phyloP scores from a whole-genome alignment of 2,329 filamentous ascomycete species.

The Talaromyces sp. region DNA sequence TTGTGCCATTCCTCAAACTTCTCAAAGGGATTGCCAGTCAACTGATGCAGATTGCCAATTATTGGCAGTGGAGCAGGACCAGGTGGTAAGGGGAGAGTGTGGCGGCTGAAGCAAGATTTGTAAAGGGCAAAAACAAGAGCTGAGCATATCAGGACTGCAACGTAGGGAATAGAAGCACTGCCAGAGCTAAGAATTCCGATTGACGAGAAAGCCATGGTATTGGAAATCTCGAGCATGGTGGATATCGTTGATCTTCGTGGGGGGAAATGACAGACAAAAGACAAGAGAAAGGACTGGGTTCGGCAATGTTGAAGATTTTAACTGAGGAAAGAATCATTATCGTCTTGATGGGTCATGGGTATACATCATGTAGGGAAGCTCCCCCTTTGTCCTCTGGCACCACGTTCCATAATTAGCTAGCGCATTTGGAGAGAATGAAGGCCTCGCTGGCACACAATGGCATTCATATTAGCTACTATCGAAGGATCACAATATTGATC shows the following conservation, averaged over 20 bases:
- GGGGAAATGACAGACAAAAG: too few relatives aligned
- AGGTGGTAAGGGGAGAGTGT: slow-evolving; percentile 14
- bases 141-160: background rate
- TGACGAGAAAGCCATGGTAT: background rate
- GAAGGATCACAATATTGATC: too few relatives aligned
- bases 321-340: too few relatives aligned
- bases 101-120: background rate
- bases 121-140: background rate
- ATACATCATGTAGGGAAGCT: too few relatives aligned
- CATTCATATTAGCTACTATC: too few relatives aligned
- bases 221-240: background rate
- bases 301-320: background rate
- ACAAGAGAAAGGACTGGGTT: background rate
- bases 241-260: background rate
- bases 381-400: too few relatives aligned
- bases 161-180: background rate
- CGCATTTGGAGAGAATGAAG: too few relatives aligned
- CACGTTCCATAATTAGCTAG: too few relatives aligned
- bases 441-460: too few relatives aligned
- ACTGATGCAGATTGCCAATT: slow-evolving; percentile 24
- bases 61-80: slow-evolving; percentile 22
- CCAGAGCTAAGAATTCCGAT: background rate
- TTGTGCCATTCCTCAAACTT: slow-evolving; percentile 29
- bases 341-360: background rate
- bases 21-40: slow-evolving; percentile 21